Base-by-base conservation (phyloP, 306 rosid species). In the Benincasa hispida region DNA sequence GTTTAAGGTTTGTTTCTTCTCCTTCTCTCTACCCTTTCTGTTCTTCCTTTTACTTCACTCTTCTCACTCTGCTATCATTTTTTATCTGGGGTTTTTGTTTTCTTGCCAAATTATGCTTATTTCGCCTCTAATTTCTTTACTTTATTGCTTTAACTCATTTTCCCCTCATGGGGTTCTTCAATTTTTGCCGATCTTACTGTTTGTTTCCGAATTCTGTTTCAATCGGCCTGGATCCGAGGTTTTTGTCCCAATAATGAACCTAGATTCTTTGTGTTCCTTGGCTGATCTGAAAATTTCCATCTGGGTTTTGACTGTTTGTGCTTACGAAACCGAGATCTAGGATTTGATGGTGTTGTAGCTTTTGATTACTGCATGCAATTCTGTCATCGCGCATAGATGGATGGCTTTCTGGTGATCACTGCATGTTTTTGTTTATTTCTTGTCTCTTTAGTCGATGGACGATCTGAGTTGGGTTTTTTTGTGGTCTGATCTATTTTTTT, bases 331-430 rank as follows among this genome's bases (percentile, higher is more conserved):
- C 28, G 76, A 72, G 76, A 72, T 72, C 76, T 72, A 32, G 25
- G 56, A 28, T 72, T 72, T 72, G 5, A 42, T 18, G 42, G 4
- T 27, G 4, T n/a, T 28, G 22, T 18, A 3, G 11, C 22, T 2
- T 50, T 72, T 30, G 1, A 17, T 72, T 72, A 50, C 76, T 28
- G 76, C 76, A 72, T 47, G 76, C 60, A 28, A 72, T 72, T 72
- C 56, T 72, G 76, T 72, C 8, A 27, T 72, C 56, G 10, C 2
- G 8, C 27, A 19, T 72, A 48, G 1, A 42, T 72, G 14, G 17
- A 17, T 24, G 2, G 42, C 9, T 48, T 72, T 72, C 25, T 48
- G 56, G 10, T 19, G 19, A n/a, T 4, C 39, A 13, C 2, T 68
- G 32, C 27, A 4, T 48, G 60, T 27, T 50, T 9, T 48, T 24